Conservation (phyloP, 2,329 filamentous ascomycete genomes). For the Stemphylium beticola region DNA sequence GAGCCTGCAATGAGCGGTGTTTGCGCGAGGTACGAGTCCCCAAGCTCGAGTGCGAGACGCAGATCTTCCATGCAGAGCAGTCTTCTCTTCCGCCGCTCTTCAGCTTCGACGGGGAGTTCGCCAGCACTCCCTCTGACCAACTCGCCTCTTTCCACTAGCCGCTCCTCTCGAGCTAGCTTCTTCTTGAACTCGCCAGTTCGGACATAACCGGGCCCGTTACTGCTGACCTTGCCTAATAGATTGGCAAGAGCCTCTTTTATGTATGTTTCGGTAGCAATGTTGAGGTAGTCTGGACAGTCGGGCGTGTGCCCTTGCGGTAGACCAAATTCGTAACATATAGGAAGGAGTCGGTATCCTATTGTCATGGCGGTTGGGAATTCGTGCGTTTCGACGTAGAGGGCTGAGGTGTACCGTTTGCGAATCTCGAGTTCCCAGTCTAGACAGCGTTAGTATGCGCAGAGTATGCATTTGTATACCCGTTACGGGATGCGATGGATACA, state of each 20-base stretch:
- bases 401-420: slow-evolving; percentile 67
- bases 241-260: slow-evolving; percentile 66
- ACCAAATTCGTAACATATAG: slow-evolving; percentile 70
- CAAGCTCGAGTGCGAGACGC: slow-evolving; percentile 74
- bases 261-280: slow-evolving; percentile 66
- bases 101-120: slow-evolving; percentile 80
- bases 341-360: slow-evolving; percentile 65
- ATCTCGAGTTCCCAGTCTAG: slow-evolving; percentile 69
- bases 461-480: neutral
- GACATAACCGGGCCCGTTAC: slow-evolving; percentile 64
- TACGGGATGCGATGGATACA: slow-evolving; percentile 41
- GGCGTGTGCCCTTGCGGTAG: slow-evolving; percentile 60
- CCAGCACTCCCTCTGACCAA: slow-evolving; percentile 76
- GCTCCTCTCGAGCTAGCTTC: slow-evolving; percentile 78
- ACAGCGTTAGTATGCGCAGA: slow-evolving; percentile 8
- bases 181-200: slow-evolving; percentile 79
- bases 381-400: slow-evolving; percentile 65
- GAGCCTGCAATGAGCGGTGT: slow-evolving; percentile 77
- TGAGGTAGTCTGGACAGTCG: slow-evolving; percentile 65
- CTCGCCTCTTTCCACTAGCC: slow-evolving; percentile 74
- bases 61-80: slow-evolving; percentile 80
- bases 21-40: slow-evolving; percentile 75
- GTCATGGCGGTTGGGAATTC: slow-evolving; percentile 67
- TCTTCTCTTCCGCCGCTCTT: slow-evolving; percentile 72
- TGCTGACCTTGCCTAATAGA: slow-evolving; percentile 61